Evolutionary conservation across 768 basidiomycete genomes (phyloP), one percentile per base, ranked within the genome.

Genomic region (Porpolomopsis calyptriformis): DNA sequence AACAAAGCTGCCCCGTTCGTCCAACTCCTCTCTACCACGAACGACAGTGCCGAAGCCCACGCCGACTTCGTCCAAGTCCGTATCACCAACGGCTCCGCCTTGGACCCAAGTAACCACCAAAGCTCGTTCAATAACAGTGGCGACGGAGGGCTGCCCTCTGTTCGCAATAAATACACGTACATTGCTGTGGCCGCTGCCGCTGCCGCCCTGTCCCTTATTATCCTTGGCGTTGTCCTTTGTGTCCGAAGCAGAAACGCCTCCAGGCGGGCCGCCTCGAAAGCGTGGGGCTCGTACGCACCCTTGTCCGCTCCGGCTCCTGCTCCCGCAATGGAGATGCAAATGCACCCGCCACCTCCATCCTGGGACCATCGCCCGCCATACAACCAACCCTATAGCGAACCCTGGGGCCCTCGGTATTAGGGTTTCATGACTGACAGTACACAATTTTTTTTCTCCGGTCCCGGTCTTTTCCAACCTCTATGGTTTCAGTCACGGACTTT

Each of bases 11-110:
- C 40, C 9, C 49, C 49, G 12, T 51, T 43, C 46, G 46, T 51
- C 46, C 49, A 51, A 24, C 31, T 51, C 31, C 46, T 51, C 7
- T 38, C 45, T 6, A 46, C 46, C 10, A 51, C 45, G 6, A 46
- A 47, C 36, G 35, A 45, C 33, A 36, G 27, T 6, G n/a, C 34
- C 2, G 19, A 22, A 14, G 34, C 36, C 4, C 44, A 45, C 24
- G 22, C 14, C 9, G 44, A 45, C 23, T 45, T 45, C 18, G 25
- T 45, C 25, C 10, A 7, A 2, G 44, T 25, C 33, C 33, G 44
- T 4, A 34, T 26, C 11, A 25, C n/a, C 3, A 36, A 27, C 34
- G 18, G 8, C 43, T 4, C 43, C 12, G 19, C 19, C 35, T 22
- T 16, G 8, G 7, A 31, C 16, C n/a, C 42, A 31, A n/a, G 14